These are phyloP conservation scores for sweet orange (Citrus sinensis) DNA, from an alignment of 345 rosid genomes.

Conservation along the genomic window DVS_A1.0 CM039165.1:34590501-34591000, in stretches of 20 bases:
- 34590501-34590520: too few relatives aligned
- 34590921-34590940: neutral
- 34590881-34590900: neutral
- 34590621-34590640: neutral
- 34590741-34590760: neutral
- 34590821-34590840: neutral
- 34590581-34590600: neutral
- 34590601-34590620: neutral
- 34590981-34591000: neutral
- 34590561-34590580: neutral
- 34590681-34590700: neutral
- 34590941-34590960: neutral
- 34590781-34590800: neutral
- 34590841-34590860: neutral
- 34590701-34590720: neutral
- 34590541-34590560: neutral
- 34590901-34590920: neutral
- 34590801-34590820: neutral
- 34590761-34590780: neutral
- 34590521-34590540: too few relatives aligned
- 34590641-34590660: neutral
- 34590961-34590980: neutral
- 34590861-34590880: neutral
- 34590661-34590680: neutral
- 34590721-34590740: neutral